These are phyloP conservation scores for Neoboletus brunneissimus DNA, from an alignment of 768 basidiomycete genomes.

Conservation along the genomic window DNA sequence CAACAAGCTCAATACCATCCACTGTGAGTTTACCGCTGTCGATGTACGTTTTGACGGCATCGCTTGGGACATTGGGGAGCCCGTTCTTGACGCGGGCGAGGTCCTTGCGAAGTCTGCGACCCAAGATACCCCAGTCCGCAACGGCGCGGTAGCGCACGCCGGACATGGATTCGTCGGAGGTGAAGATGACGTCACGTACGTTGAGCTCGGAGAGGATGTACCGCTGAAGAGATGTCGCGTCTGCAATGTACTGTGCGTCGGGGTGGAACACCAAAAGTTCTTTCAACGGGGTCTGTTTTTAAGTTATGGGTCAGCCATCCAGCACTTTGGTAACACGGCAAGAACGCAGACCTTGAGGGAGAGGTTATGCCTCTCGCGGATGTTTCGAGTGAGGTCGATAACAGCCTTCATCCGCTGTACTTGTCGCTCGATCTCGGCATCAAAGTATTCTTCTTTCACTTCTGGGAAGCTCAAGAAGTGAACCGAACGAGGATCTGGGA, in stretches of 20 bases:
- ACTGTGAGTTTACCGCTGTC: slow-evolving; percentile 74
- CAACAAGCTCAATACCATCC: slow-evolving; percentile 84
- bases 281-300: slow-evolving; percentile 76
- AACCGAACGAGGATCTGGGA: slow-evolving; percentile 83
- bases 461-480: slow-evolving; percentile 95
- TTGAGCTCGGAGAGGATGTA: slow-evolving; percentile 97
- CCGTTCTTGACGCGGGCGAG: slow-evolving; percentile 85
- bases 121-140: slow-evolving; percentile 94
- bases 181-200: slow-evolving; percentile 86
- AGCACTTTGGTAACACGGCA: background rate
- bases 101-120: slow-evolving; percentile 91
- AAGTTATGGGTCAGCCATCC: background rate
- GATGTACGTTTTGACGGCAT: slow-evolving; percentile 76
- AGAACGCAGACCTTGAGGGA: slow-evolving; percentile 74
- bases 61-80: slow-evolving; percentile 76
- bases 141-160: slow-evolving; percentile 89
- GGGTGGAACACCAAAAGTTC: slow-evolving; percentile 94
- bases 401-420: slow-evolving; percentile 93
- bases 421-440: slow-evolving; percentile 89
- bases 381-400: slow-evolving; percentile 85
- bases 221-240: slow-evolving; percentile 77
- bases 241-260: slow-evolving; percentile 76
- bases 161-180: slow-evolving; percentile 78
- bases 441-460: slow-evolving; percentile 93
- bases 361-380: slow-evolving; percentile 83